These are phyloP conservation scores for Ceratobasidium sp. DNA, from an alignment of 1,284 basidiomycete species.

Conservation along the genomic window DNA sequence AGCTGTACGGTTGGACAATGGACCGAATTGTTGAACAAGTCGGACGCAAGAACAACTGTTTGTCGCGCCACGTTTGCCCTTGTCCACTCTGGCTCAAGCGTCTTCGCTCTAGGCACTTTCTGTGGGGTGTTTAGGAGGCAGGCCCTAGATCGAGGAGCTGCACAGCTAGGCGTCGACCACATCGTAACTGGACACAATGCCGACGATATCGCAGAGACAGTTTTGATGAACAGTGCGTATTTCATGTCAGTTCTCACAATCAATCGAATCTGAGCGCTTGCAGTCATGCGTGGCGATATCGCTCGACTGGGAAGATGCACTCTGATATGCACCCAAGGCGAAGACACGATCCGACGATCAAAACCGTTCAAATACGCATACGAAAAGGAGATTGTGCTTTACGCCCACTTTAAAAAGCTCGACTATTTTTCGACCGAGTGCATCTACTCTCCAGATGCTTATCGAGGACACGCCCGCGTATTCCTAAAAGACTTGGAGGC, in stretches of 20 bases:
- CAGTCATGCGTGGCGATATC: constrained; percentile 97
- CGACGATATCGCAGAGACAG: constrained; percentile 98
- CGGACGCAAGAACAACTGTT: constrained; percentile 96
- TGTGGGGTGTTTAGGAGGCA: constrained; percentile 97
- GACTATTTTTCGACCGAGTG: constrained; percentile 99
- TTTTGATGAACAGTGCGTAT: constrained; percentile 95
- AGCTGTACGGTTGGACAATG: constrained; percentile 99
- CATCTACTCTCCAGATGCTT: constrained; percentile 98
- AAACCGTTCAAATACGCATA: constrained; percentile 99
- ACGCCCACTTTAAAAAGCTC: constrained; percentile 97
- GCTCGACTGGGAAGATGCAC: constrained; percentile 94
- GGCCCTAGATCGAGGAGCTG: constrained; percentile 93
- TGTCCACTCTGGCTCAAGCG: neutral
- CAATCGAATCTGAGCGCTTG: constrained; percentile 23
- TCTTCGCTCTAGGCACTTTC: constrained; percentile 73
- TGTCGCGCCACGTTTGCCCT: constrained; percentile 40
- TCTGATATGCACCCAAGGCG: constrained; percentile 89
- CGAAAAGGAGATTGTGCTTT: constrained; percentile 99
- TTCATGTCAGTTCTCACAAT: too few relatives aligned
- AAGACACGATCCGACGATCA: constrained; percentile 93
- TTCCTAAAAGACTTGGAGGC: constrained; percentile 97
- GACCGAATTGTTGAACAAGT: constrained; percentile 93
- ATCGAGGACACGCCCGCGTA: constrained; percentile 92
- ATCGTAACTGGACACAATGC: constrained; percentile 99
- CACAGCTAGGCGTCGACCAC: constrained; percentile 89